Base-by-base conservation (phyloP, 2,329 filamentous ascomycete species). In the Chrysoporthe puriensis region DNA sequence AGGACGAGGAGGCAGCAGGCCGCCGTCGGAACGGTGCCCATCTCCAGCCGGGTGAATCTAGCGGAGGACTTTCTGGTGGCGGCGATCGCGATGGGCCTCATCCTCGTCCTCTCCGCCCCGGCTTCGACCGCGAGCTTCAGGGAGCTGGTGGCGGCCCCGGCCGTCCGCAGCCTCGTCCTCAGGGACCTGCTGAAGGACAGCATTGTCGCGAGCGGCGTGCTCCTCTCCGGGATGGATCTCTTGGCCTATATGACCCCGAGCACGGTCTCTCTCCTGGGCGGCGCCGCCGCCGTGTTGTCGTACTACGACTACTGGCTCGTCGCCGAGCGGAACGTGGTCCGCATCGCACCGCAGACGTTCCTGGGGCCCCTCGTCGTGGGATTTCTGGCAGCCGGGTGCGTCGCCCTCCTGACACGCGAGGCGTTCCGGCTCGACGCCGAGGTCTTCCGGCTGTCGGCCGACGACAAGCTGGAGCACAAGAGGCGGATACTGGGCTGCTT, bases 221-320 rank as follows among this genome's bases (percentile, higher is more conserved):
- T 59, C 14, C 42, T 64, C n/a, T 34, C 62, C 11, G 54, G 26
- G 21, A 46, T 40, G 18, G 11, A 42, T 5, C 62, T 64, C 21
- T 36, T 64, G 13, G 42, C 43, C 9, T 9, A 58, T 43, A 48
- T 64, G 40, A 48, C 62, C 13, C 7, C 62, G 2, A 42, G 26
- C 62, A 58, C 62, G 2, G 9, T 64, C 40, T 26, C 52, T n/a
- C 54, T 64, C 21, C 18, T 58, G 21, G 54, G 52, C 43, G 26
- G 52, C n/a, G 62, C 50, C 16, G 18, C 50, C 2, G 40, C 36
- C 50, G 9, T 63, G 8, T 8, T 36, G 0, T 40, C 52, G 2
- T 42, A 6, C 11, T 21, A 63, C 9, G 13, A 11, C 21, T 21
- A 5, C 26, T 32, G 52, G 40, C 50, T 56, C n/a, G 21, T 21